Conservation (phyloP, 352 stramenopile genomes). For the Pythium grandisporangium region DNA sequence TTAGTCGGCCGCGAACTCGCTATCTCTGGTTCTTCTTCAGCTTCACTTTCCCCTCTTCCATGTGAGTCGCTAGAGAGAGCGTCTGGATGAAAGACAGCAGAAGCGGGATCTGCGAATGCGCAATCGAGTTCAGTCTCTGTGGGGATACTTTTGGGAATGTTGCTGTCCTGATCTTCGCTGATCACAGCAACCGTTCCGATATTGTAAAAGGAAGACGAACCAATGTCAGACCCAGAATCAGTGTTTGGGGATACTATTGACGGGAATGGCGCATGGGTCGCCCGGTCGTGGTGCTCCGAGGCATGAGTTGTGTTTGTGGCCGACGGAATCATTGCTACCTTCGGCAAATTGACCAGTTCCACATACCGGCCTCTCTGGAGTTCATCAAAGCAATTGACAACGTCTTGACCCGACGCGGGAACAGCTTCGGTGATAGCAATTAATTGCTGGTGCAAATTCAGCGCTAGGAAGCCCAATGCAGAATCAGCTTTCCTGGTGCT, state of each 20-base stretch:
- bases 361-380: conserved; percentile 9
- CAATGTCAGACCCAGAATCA: too few species aligned
- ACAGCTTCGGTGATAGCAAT: conserved; percentile 69
- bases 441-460: conserved; percentile 83
- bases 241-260: too few species aligned
- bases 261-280: not conserved
- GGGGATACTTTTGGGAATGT: conserved; percentile 46
- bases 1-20: not conserved
- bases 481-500: conserved; percentile 84
- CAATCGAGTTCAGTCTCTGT: conserved; percentile 45
- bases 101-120: conserved; percentile 64
- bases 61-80: conserved; percentile 18
- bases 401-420: conserved; percentile 21
- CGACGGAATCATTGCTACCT: too few species aligned
- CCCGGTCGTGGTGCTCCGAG: not conserved
- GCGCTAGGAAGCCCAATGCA: conserved; percentile 57
- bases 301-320: not conserved
- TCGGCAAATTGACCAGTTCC: conserved; percentile 6
- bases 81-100: conserved; percentile 49
- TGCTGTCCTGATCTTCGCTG: conserved; percentile 69
- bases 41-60: conserved; percentile 3
- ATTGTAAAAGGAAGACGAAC: conserved; percentile 33
- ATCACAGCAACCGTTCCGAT: conserved; percentile 56
- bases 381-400: not conserved
- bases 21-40: conserved; percentile 5